These are phyloP conservation scores for Cajanus cajan DNA, from an alignment of 306 rosid species.

Conservation along the genomic window DNA sequence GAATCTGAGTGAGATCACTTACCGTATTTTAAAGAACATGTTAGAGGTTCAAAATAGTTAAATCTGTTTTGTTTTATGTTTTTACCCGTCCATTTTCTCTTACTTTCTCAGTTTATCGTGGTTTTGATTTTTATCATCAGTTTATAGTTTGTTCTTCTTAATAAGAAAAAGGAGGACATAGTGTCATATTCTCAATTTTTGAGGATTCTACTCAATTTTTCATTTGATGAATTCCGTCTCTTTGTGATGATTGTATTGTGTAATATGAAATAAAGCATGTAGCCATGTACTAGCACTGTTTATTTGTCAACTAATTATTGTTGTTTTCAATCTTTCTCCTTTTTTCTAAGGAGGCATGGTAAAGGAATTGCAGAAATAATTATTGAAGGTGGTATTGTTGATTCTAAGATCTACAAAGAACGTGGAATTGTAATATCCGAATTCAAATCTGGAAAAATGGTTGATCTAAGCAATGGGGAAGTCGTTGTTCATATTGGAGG, in stretches of 20 bases:
- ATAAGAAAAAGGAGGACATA: neutral
- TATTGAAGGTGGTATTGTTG: conserved; percentile 57
- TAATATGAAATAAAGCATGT: neutral
- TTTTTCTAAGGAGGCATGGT: conserved; percentile 45
- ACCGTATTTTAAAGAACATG: neutral
- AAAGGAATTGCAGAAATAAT: conserved; percentile 60
- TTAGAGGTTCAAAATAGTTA: neutral
- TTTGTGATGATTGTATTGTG: neutral
- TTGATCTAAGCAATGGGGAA: conserved; percentile 57
- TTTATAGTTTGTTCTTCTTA: neutral
- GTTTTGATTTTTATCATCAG: neutral
- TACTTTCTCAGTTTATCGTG: neutral
- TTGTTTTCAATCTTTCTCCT: neutral
- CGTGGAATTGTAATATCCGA: conserved; percentile 47
- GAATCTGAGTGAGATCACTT: neutral
- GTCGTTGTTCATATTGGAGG: conserved; percentile 42
- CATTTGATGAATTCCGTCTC: neutral
- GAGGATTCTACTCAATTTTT: neutral
- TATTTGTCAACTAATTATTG: neutral
- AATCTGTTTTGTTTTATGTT: neutral
- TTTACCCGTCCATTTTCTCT: neutral
- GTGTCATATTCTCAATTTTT: conserved; percentile 18
- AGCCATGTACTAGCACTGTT: neutral
- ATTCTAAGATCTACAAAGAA: conserved; percentile 61
- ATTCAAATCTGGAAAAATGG: conserved; percentile 60